Conservation (phyloP, 2,329 filamentous ascomycete species). For the Penicillium corylophilum region DNA sequence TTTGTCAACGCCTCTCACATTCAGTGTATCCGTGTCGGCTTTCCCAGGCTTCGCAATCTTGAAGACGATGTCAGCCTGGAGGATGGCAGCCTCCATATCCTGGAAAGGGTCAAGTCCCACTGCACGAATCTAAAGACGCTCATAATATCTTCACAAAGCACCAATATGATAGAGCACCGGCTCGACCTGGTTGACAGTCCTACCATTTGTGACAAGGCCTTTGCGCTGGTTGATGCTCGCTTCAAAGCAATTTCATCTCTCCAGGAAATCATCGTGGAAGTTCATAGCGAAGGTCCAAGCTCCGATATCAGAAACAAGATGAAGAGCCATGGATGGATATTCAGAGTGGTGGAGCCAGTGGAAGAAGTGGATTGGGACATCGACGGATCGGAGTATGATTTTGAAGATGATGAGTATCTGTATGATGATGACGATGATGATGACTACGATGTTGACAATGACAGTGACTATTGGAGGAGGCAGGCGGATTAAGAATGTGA, state of each 20-base stretch:
- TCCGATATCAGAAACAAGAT: background rate
- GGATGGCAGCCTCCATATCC: background rate
- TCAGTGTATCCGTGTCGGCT: conserved; percentile 1
- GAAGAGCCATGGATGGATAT: background rate
- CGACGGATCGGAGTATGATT: background rate
- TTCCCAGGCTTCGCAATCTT: background rate
- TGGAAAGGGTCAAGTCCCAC: background rate
- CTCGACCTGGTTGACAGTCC: background rate
- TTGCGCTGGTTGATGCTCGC: background rate
- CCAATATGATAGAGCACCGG: background rate
- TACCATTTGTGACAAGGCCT: background rate
- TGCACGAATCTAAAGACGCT: background rate
- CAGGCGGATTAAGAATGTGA: background rate
- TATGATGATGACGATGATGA: no score
- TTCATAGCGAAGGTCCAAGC: background rate
- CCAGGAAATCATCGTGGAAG: background rate
- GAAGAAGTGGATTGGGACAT: no score
- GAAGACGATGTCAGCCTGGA: background rate
- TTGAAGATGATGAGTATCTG: no score
- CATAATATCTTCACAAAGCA: background rate
- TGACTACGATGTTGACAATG: background rate
- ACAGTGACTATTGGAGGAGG: background rate
- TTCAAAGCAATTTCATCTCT: background rate
- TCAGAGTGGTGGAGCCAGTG: background rate
- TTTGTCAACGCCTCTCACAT: background rate